Conservation (phyloP, 129 eudicot species). For the Arctium lappa region DNA sequence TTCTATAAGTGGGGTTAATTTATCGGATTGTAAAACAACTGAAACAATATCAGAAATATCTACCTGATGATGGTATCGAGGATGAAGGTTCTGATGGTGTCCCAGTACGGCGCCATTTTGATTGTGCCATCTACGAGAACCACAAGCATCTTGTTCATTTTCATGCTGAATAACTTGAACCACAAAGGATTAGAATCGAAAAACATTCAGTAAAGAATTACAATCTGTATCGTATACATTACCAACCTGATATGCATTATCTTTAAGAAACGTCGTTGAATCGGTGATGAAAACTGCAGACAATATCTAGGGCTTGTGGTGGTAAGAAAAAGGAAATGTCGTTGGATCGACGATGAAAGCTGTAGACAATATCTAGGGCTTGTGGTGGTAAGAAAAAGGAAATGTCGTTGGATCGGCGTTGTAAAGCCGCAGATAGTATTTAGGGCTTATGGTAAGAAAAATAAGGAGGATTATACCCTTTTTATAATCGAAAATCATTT, state of each 20-base stretch:
- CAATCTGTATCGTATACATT: not conserved
- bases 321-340: not conserved
- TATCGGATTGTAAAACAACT: not conserved
- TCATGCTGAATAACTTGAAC: not conserved
- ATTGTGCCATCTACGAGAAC: conserved; percentile 3
- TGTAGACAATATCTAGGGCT: not conserved
- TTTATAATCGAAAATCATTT: not conserved
- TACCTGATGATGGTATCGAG: not conserved
- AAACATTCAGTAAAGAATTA: not conserved
- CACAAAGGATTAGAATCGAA: not conserved
- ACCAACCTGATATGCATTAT: not conserved
- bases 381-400: not conserved
- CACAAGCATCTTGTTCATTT: not conserved
- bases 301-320: not conserved
- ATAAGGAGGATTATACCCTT: not conserved
- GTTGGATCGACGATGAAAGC: not conserved
- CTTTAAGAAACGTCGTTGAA: not conserved
- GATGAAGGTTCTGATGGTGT: not conserved
- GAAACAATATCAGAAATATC: not conserved
- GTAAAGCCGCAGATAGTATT: not conserved
- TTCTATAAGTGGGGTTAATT: not conserved
- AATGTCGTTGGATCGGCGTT: not conserved
- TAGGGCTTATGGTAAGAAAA: not conserved
- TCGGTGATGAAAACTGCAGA: not conserved
- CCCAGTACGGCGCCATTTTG: conserved; percentile 6